Evolutionary conservation across 2,329 filamentous ascomycete genomes (phyloP), one percentile per base, ranked within the genome.

Genomic region (Alternaria arbusti): DNA sequence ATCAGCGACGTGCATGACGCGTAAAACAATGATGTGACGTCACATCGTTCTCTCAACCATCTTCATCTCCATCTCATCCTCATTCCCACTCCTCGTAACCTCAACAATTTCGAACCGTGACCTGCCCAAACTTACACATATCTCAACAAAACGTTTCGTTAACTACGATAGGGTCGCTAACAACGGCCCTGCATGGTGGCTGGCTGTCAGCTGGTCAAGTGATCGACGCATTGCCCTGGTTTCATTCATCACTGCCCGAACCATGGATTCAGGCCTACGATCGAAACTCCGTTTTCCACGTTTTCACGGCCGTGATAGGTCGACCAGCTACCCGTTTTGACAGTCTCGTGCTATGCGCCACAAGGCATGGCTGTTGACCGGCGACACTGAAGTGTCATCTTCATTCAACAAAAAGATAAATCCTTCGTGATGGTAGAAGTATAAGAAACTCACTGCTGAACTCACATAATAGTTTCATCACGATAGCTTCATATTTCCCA

Each of bases 191-290:
- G 49, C 49, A 32, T 51, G 17, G 49, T 36, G 49, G 49, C 49
- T 51, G 20, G 23, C 49, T n/a, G 28, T 51, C 49, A 51, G 49
- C 49, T 36, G 49, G 17, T 51, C 49, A 51, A 36, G 13, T 51
- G 49, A 51, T 51, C 28, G 28, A 2, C 49, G 3, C 15, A 7
- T 15, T 51, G 3, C 9, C 12, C 49, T 36, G 13, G 3, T 51
- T 8, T 23, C 1, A 22, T 51, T 36, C 28, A 32, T 36, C 17
- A 26, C 28, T 36, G 2, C 49, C 20, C 23, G 2, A n/a, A 17
- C 30, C 20, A 5, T n/a, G 6, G 2, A n/a, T 23, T 15, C 28
- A 36, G 22, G 20, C 28, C 8, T 22, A 2, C 8, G 23, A 36
- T 36, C 8, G 8, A 32, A 22, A 5, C 6, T 6, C 1, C 5